Evolutionary conservation across 75 land plant species (phyloP), one percentile per base, ranked within the genome.

Genomic region (Isoetes taiwanensis): DNA sequence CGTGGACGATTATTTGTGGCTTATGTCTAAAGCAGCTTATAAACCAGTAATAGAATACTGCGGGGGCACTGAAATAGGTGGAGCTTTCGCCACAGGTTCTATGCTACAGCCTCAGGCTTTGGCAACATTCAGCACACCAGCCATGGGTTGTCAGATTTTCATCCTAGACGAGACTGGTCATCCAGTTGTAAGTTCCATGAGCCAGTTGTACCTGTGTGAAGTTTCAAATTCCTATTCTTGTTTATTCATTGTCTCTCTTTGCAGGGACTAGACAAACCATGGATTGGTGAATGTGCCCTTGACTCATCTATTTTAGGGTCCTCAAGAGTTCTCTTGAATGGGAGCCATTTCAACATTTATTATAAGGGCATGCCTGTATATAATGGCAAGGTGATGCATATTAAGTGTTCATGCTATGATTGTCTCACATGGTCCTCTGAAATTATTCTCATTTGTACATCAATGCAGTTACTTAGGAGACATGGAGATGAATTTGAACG

Each of bases 61-160:
- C 59, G 98, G 98, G 35, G 98, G 98, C 9, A 93, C 98, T 11
- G 98, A 93, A 56, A 84, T 93, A 59, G 96, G 95, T 43, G 95
- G 95, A 29, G 95, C 72, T n/a, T 93, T 87, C 72, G 78, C 78
- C 33, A 54, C 86, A 32, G 98, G 98, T 8, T 84, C 95, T 5
- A 6, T 93, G 57, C 56, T 93, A 34, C 98, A 93, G 67, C 50
- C 85, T 25, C 98, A 93, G 11, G 59, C 88, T 17, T 64, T 93
- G 56, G 65, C 95, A 46, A 74, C 85, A 39, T 88, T 93, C 48
- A 87, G 95, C 43, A 87, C 95, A 32, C 83, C 95, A 34, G 85
- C 83, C 19, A 79, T 93, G 95, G 95, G 97, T 11, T 91, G 97
- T 72, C 52, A 50, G 21, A 56, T 93, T 16, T 77, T 70, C 34